These are phyloP conservation scores for Agrocybe pediades DNA, from an alignment of 768 basidiomycete genomes.

Conservation along the genomic window DNA sequence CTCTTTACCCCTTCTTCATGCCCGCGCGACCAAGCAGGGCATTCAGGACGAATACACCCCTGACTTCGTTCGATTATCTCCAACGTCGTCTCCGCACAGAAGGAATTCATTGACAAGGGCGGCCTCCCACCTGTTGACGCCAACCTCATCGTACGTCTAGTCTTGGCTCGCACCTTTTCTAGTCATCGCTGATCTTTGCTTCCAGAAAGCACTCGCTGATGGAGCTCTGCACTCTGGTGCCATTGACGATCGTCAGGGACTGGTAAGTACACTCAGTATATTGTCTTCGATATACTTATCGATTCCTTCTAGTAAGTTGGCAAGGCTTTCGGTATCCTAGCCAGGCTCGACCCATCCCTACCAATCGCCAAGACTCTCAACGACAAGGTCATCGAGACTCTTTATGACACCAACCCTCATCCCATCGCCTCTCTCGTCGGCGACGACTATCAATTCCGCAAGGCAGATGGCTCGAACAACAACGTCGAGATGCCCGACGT, in stretches of 20 bases:
- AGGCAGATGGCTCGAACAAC: slow-evolving; percentile 35
- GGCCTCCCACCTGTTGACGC: slow-evolving; percentile 10
- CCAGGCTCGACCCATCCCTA: slow-evolving; percentile 12
- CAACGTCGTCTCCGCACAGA: slow-evolving; percentile 5
- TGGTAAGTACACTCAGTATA: not conserved
- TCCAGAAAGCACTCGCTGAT: slow-evolving; percentile 9
- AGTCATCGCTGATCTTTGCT: not conserved
- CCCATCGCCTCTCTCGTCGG: slow-evolving; percentile 38
- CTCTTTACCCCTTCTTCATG: slow-evolving; percentile 7
- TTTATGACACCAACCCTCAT: slow-evolving; percentile 65
- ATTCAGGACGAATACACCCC: too few relatives aligned
- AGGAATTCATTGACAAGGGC: slow-evolving; percentile 14
- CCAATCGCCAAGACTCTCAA: slow-evolving; percentile 14
- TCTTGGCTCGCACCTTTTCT: not conserved
- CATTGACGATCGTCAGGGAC: slow-evolving; percentile 13
- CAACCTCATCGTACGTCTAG: slow-evolving; percentile 3
- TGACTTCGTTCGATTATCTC: slow-evolving; percentile 11
- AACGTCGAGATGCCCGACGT: slow-evolving; percentile 45
- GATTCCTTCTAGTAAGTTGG: slow-evolving; percentile 2
- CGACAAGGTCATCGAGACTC: slow-evolving; percentile 34
- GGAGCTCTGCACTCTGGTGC: slow-evolving; percentile 2
- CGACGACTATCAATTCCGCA: slow-evolving; percentile 34
- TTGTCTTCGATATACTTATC: not conserved
- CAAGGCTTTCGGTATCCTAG: slow-evolving; percentile 16
- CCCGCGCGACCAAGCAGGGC: too few relatives aligned